Percentiles rank a stretch among this genome's conserved stretches.
These are phyloP conservation scores for Phialemoniopsis sp. DNA, from an alignment of 2,329 filamentous ascomycete genomes.

Conservation along the genomic window DNA sequence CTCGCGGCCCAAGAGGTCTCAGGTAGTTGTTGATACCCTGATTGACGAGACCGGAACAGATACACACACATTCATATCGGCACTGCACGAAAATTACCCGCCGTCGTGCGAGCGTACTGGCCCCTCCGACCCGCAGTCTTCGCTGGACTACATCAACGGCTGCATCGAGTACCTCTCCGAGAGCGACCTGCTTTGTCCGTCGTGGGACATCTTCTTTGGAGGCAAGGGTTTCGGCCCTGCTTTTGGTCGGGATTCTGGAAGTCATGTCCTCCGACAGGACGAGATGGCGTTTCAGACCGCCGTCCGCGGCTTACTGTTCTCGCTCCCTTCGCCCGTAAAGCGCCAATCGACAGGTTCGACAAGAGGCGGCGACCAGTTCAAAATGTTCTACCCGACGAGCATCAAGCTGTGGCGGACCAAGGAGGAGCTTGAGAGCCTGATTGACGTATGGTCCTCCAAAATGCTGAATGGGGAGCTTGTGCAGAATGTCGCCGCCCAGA, in stretches of 20 bases:
- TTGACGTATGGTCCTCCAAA: constrained; percentile 65
- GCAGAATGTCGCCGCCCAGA: constrained; percentile 27
- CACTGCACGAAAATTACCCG: constrained; percentile 71
- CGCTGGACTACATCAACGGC: constrained; percentile 75
- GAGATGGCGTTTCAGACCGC: constrained; percentile 93
- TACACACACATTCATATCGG: constrained; percentile 44
- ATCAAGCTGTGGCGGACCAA: constrained; percentile 78
- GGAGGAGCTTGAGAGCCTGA: constrained; percentile 73
- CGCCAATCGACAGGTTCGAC: constrained; percentile 50
- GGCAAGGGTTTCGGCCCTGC: constrained; percentile 48
- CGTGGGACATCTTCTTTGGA: constrained; percentile 64
- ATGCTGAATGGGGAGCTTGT: constrained; percentile 56
- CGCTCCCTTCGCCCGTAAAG: constrained; percentile 81
- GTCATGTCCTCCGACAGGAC: constrained; percentile 80
- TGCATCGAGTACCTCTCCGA: constrained; percentile 86
- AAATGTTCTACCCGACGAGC: constrained; percentile 89
- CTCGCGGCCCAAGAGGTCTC: constrained; percentile 56
- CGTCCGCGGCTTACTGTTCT: constrained; percentile 80
- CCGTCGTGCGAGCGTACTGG: constrained; percentile 68
- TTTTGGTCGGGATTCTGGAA: constrained; percentile 51
- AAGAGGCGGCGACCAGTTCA: constrained; percentile 59
- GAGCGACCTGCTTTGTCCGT: constrained; percentile 78
- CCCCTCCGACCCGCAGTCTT: constrained; percentile 47
- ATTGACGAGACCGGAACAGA: constrained; percentile 93
- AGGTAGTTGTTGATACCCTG: constrained; percentile 69